A percentile compares a stretch with the other conserved stretches of the same genome.
Evolutionary conservation across 192 early-diverging fungal species (phyloP).

Genomic region (Chytriomyces confervae): DNA sequence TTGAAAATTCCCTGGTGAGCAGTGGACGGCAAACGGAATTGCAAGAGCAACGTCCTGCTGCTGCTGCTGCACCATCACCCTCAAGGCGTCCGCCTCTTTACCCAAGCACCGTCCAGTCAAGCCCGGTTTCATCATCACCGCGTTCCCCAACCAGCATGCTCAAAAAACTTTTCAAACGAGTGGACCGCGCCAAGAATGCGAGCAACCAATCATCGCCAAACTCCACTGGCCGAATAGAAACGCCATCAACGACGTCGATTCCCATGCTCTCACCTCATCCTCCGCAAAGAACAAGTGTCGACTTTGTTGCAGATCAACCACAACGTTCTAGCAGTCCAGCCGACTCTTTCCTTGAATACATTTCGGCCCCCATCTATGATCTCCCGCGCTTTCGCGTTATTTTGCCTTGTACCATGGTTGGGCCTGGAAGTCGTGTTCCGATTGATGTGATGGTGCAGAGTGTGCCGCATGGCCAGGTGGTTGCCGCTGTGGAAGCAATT

Average conservation of each 20-base stretch:
- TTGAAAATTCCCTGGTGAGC: not conserved
- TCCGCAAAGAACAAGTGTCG: no score
- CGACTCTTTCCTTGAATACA: not conserved
- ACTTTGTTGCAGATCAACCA: not conserved
- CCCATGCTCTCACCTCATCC: no score
- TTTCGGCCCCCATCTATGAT: not conserved
- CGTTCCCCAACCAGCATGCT: not conserved
- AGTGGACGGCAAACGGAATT: not conserved
- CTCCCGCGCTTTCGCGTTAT: constrained; percentile 24
- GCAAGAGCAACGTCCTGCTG: not conserved
- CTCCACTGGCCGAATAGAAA: no score
- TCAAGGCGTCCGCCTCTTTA: no score
- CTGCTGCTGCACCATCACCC: not conserved
- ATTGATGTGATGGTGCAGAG: constrained; percentile 20
- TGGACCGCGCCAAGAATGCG: no score
- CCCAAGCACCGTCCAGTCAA: no score
- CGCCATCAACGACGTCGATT: not conserved
- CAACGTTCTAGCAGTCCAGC: no score
- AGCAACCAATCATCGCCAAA: no score
- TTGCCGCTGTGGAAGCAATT: not conserved
- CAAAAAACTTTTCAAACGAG: no score
- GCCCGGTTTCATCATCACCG: no score
- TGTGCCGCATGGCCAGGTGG: constrained; percentile 5
- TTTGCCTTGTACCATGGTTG: constrained; percentile 29
- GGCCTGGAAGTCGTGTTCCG: constrained; percentile 20